These are phyloP conservation scores for Aspergillus eucalypticola DNA, from an alignment of 2,329 filamentous ascomycete species.

Conservation along the genomic window DNA sequence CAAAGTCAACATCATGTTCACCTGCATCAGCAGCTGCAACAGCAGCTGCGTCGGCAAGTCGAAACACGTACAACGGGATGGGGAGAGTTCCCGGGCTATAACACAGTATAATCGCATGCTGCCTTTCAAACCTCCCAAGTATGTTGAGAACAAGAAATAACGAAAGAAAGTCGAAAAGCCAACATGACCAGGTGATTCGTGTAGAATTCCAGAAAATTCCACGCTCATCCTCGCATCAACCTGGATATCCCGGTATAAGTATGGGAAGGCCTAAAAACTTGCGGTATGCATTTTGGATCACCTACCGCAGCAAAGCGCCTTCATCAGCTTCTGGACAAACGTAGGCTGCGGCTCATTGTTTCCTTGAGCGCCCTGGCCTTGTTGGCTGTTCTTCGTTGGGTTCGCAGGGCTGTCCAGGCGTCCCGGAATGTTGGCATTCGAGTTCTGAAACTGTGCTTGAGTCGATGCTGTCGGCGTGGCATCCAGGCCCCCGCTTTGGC, in stretches of 20 bases:
- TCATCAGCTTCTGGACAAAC: conserved; percentile 89
- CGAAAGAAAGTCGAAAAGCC: conserved; percentile 21
- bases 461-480: conserved; percentile 87
- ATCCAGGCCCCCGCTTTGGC: conserved; percentile 67
- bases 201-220: conserved; percentile 24
- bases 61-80: conserved; percentile 19
- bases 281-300: conserved; percentile 27
- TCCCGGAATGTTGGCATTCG: conserved; percentile 76
- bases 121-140: conserved; percentile 19
- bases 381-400: conserved; percentile 60
- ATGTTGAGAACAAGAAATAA: conserved; percentile 20
- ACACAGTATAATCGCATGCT: conserved; percentile 22
- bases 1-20: conserved; percentile 18
- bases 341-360: conserved; percentile 70
- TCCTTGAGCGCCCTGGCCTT: conserved; percentile 57
- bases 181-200: conserved; percentile 22
- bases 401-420: conserved; percentile 61
- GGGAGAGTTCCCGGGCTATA: conserved; percentile 15
- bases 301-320: conserved; percentile 83
- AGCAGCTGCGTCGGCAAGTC: conserved; percentile 16
- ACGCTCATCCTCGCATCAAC: conserved; percentile 32
- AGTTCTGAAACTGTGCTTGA: conserved; percentile 95
- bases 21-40: conserved; percentile 13
- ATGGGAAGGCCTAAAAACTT: conserved; percentile 16
- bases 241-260: conserved; percentile 31